Percentiles rank a stretch among this genome's conserved stretches.
These are phyloP conservation scores for Trichomonascus vanleenenianus DNA, from an alignment of 805 yeast genomes.

Conservation along the genomic window DNA sequence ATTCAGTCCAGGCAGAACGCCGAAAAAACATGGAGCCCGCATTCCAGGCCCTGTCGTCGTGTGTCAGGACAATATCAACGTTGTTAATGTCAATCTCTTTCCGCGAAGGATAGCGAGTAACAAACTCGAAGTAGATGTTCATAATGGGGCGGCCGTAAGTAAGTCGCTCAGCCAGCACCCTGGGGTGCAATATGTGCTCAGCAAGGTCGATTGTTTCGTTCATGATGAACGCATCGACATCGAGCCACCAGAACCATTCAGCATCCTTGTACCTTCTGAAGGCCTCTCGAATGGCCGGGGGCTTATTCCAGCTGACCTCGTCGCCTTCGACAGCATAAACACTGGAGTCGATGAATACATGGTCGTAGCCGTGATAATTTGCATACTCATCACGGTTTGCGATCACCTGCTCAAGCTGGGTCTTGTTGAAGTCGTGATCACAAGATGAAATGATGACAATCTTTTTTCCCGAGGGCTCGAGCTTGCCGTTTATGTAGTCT, in stretches of 20 bases:
- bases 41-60: constrained; percentile 25
- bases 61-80: constrained; percentile 22
- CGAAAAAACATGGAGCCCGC: constrained; percentile 29
- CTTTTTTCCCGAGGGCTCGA: constrained; percentile 1
- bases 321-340: constrained; percentile 11
- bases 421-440: constrained; percentile 17
- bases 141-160: constrained; percentile 18
- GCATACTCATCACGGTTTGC: constrained; percentile 26
- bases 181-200: constrained; percentile 21
- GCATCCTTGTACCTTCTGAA: constrained; percentile 25
- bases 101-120: constrained; percentile 2
- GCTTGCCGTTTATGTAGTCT: neutral
- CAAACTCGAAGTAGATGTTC: constrained; percentile 9
- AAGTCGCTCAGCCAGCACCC: constrained; percentile 20
- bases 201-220: constrained; percentile 24
- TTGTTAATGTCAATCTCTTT: constrained; percentile 16
- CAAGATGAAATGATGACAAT: constrained; percentile 18
- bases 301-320: constrained; percentile 24
- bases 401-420: constrained; percentile 11
- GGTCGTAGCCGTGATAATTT: constrained; percentile 26
- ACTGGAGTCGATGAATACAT: constrained; percentile 21
- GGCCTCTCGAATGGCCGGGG: constrained; percentile 27
- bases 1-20: constrained; percentile 17
- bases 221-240: constrained; percentile 28
- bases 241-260: constrained; percentile 34